Percentiles rank a stretch among this genome's conserved stretches.
Evolutionary conservation across 169 alveolate genomes (phyloP).

Genomic region (Babesia microti): DNA sequence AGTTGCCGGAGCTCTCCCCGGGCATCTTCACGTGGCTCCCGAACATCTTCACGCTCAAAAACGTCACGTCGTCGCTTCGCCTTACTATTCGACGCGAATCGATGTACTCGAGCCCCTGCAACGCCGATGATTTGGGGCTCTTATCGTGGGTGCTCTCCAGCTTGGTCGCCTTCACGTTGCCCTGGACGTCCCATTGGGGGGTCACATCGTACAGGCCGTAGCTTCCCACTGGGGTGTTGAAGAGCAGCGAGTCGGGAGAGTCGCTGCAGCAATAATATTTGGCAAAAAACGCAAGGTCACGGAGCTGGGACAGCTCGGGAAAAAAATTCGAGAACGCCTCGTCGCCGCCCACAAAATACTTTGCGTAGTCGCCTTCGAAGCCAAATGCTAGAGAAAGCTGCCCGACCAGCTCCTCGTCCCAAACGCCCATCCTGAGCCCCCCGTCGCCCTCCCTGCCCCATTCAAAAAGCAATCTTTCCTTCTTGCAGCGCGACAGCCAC

Average conservation of each 20-base stretch:
- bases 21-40: constrained; percentile 34
- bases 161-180: no score
- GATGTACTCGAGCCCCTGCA: no score
- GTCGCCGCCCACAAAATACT: constrained; percentile 18
- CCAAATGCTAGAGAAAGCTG: constrained; percentile 28
- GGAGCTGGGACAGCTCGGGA: constrained; percentile 37
- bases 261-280: constrained; percentile 39
- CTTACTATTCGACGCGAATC: no score
- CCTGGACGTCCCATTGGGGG: constrained; percentile 30
- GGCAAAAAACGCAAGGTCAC: constrained; percentile 36
- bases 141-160: no score
- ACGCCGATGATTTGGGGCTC: no score
- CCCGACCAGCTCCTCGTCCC: constrained; percentile 35
- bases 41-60: constrained; percentile 27
- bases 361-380: constrained; percentile 22
- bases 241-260: no score
- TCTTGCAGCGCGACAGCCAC: no score
- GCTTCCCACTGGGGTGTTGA: constrained; percentile 11
- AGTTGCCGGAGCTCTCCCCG: no score
- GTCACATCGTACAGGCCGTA: constrained; percentile 42
- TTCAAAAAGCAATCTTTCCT: constrained; percentile 19
- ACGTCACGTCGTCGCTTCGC: no score
- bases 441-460: constrained; percentile 31
- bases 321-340: constrained; percentile 28
- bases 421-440: constrained; percentile 21